These are phyloP conservation scores for Globisporangium sylvaticum DNA, from an alignment of 352 stramenopile species.

Conservation along the genomic window DNA sequence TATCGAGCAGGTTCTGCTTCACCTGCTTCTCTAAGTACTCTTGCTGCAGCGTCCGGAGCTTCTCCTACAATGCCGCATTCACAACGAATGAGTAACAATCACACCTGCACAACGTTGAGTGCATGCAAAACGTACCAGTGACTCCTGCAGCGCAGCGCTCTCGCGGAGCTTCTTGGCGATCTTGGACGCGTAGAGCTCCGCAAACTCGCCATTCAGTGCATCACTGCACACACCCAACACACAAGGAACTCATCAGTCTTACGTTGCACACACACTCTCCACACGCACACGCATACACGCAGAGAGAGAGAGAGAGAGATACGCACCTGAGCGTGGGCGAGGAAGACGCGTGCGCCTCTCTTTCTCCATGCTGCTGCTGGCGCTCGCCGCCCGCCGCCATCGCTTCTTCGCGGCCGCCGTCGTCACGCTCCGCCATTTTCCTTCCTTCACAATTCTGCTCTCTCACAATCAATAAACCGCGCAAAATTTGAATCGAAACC, in stretches of 20 bases:
- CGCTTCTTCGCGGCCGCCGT: background rate
- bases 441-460: background rate
- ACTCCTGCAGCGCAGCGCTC: constrained; percentile 25
- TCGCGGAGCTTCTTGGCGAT: constrained; percentile 23
- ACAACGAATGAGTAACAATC: background rate
- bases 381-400: background rate
- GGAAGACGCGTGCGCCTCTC: background rate
- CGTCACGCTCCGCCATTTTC: background rate
- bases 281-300: background rate
- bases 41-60: constrained; percentile 40
- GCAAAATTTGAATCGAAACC: background rate
- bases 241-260: background rate
- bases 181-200: constrained; percentile 42
- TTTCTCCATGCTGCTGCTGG: background rate
- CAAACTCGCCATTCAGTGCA: constrained; percentile 26
- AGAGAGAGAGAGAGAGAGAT: too few relatives aligned
- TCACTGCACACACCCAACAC: constrained; percentile 9
- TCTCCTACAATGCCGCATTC: constrained; percentile 19
- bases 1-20: constrained; percentile 71
- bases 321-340: background rate
- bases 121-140: constrained; percentile 19
- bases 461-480: too few relatives aligned
- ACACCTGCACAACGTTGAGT: background rate
- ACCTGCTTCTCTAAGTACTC: constrained; percentile 60
- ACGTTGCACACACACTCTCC: background rate